Evolutionary conservation across 2,329 filamentous ascomycete genomes (phyloP), one percentile per base, ranked within the genome.

Genomic region (Tolypocladium cylindrosporum): DNA sequence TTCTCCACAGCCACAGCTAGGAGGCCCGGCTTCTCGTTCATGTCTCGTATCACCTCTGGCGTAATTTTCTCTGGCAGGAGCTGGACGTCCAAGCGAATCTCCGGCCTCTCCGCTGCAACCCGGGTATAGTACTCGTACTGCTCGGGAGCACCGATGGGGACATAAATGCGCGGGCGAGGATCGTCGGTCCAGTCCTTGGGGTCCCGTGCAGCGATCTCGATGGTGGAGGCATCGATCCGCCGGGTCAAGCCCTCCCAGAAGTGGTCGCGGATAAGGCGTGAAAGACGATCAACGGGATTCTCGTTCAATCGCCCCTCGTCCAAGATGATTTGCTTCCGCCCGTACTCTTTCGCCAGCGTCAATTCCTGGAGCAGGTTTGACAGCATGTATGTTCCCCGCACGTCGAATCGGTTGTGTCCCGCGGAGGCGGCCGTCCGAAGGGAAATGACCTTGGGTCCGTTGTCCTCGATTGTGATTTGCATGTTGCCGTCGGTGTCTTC

Each of bases 401-500:
- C 84, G 69, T 97, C 92, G 72, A 93, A 91, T 62, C 86, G 86
- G 68, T 92, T 93, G 76, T 89, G 85, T 48, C 92, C 93, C 64
- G 89, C 90, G 41, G 92, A 97, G 27, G 84, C 87, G 36, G 89
- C 88, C 3, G 93, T 97, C 62, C 91, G 89, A 42, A 97, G 78
- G 42, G 89, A 87, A 57, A 97, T 81, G 52, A 91, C 87, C 81
- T 97, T 99, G 55, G 94, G 93, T 0, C 94, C 94, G 62, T 84
- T 83, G 74, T 99, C 94, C 69, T 97, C 94, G 66, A 97, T 96
- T 37, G 94, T 99, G 71, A 99, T 99, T 73, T 97, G 92, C 80
- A 91, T 90, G 73, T 99, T 97, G 58, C 84, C 80, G 73, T 99
- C 92, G 37, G 92, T 95, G 69, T 99, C 94, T 72, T 99, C 94